Base-by-base conservation (phyloP, 1,284 basidiomycete species). In the Sporisorium iseilematis-ciliati region DNA sequence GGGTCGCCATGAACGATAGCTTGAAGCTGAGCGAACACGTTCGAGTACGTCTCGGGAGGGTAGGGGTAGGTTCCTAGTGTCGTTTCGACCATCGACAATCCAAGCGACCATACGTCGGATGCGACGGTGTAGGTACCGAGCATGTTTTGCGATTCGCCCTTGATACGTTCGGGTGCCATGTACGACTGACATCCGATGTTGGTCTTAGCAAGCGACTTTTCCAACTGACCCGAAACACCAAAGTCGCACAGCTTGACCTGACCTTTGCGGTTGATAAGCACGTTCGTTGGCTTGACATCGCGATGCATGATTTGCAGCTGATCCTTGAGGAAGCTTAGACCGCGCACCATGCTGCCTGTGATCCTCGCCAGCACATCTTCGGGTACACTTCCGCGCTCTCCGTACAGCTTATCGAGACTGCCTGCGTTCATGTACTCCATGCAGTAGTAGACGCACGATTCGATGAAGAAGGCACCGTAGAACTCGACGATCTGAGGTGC, bases 351-450 rank as follows among this genome's bases (percentile, higher is more conserved):
- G 71, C 88, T 90, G 12, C 88, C 88, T 0, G 94, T 92, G 67
- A 98, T 93, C 43, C 92, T 88, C 7, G 91, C 91, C n/a, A 99
- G 88, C 2, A 95, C 93, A 48, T 90, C 88, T 86, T 97, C 94
- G 1, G 93, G 93, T 16, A 94, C 90, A 41, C 87, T 86, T 6
- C 72, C 72, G 16, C 80, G 77, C 35, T 79, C 72, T n/a, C 79
- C 77, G 29, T 70, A 69, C 0, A 98, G 89, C 73, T 93, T 94
- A 85, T 98, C 96, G 52, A 99, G 88, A 62, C 91, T 93, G 18
- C 95, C 94, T 3, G 93, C 94, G 83, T 99, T 95, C 96, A 99
- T 98, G 87, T 92, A 94, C 88, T 99, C 96, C 95, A 99, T 98
- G 87, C 96, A 98, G 86, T 97, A 98, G 87, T 98, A 98, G 40